phyloP scores from a whole-genome alignment of 1,284 basidiomycete species.

The Rhizoctonia solani region DNA sequence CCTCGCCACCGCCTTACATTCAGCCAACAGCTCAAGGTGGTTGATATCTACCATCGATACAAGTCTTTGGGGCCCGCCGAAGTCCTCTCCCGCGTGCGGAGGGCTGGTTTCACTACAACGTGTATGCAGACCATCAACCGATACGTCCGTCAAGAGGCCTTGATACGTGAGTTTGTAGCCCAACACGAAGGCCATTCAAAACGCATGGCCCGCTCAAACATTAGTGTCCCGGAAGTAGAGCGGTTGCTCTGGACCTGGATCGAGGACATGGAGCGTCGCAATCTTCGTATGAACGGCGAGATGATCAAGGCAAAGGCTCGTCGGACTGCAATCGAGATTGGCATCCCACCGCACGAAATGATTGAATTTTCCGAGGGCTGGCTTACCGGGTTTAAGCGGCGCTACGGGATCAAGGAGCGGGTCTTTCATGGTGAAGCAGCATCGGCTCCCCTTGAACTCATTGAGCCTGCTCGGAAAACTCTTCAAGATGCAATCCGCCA shows the following conservation, averaged over 20 bases:
- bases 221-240: constrained; percentile 8
- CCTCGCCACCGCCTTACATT: constrained; percentile 8
- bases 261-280: not conserved
- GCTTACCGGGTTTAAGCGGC: constrained; percentile 11
- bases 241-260: constrained; percentile 13
- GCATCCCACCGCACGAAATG: not conserved
- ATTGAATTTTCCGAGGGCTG: constrained; percentile 5
- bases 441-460: constrained; percentile 40
- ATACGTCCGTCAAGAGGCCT: not conserved
- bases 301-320: constrained; percentile 4
- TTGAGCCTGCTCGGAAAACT: not conserved
- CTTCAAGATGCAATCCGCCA: not conserved
- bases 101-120: not conserved
- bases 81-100: not conserved
- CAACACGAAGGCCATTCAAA: not conserved
- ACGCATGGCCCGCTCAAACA: not conserved
- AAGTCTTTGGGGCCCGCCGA: not conserved
- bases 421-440: constrained; percentile 49
- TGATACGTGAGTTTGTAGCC: not conserved
- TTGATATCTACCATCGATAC: not conserved
- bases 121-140: not conserved
- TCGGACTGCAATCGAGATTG: not conserved
- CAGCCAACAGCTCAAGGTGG: not conserved
- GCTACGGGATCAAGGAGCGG: constrained; percentile 43
- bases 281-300: not conserved